Conservation (phyloP, 2,329 filamentous ascomycete genomes). For the Penicillium sp. region DNA sequence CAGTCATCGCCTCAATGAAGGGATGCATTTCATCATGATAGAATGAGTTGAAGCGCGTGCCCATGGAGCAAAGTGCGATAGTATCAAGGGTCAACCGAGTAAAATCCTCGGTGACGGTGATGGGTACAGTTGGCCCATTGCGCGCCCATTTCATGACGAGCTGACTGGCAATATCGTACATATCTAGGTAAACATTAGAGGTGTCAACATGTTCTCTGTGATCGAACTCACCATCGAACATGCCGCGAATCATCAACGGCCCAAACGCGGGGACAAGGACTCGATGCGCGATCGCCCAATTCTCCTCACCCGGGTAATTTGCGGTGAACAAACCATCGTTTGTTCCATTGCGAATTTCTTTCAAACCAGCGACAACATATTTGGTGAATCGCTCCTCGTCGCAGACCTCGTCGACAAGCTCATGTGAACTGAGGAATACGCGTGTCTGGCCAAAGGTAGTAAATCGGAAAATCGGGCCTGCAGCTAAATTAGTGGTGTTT, state of each 20-base stretch:
- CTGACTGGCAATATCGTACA: constrained; percentile 42
- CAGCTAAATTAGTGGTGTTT: background rate
- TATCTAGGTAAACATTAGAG: constrained; percentile 23
- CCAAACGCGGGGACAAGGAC: constrained; percentile 49
- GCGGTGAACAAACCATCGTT: constrained; percentile 68
- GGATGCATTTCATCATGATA: constrained; percentile 68
- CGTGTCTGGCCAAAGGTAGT: constrained; percentile 46
- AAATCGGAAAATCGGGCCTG: constrained; percentile 61
- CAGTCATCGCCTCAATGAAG: constrained; percentile 66
- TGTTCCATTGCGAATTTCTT: constrained; percentile 58
- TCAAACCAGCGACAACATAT: constrained; percentile 49
- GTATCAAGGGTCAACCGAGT: constrained; percentile 72
- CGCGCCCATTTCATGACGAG: constrained; percentile 45
- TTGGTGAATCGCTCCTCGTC: constrained; percentile 68
- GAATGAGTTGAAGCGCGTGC: constrained; percentile 71
- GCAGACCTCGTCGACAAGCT: constrained; percentile 61
- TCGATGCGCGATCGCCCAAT: constrained; percentile 64
- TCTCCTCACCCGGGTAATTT: constrained; percentile 43
- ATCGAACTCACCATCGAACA: constrained; percentile 38
- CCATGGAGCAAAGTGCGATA: constrained; percentile 69
- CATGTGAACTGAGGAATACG: constrained; percentile 53
- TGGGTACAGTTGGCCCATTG: constrained; percentile 54
- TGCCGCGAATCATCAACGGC: constrained; percentile 43
- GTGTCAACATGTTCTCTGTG: background rate
- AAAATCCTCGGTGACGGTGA: constrained; percentile 65